These are phyloP conservation scores for Linnemannia schmuckeri DNA, from an alignment of 192 early-diverging fungal genomes.

Conservation along the genomic window DNA sequence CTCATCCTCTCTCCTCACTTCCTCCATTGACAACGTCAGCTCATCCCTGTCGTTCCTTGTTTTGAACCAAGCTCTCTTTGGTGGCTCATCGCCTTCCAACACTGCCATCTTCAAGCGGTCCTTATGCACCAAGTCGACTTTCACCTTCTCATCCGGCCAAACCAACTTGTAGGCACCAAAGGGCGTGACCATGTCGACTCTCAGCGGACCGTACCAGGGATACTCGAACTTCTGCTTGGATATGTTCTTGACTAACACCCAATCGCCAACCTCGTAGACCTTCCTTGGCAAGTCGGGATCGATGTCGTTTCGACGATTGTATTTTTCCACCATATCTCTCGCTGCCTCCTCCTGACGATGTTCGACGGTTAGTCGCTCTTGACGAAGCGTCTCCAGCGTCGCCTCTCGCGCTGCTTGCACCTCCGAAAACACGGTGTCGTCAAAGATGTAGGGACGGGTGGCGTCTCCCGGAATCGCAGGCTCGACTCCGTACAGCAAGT, in stretches of 20 bases:
- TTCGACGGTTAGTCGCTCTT: not conserved
- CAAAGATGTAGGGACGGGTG: slow-evolving; percentile 9
- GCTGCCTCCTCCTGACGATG: not conserved
- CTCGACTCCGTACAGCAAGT: slow-evolving; percentile 29
- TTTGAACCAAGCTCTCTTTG: slow-evolving; percentile 5
- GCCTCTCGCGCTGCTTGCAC: slow-evolving; percentile 1
- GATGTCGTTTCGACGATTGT: not conserved
- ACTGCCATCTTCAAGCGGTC: not conserved
- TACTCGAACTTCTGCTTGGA: slow-evolving; percentile 15
- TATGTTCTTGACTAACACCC: slow-evolving; percentile 18
- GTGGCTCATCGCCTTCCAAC: not conserved
- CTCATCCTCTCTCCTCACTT: not conserved
- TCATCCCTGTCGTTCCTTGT: slow-evolving; percentile 11
- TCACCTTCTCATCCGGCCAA: slow-evolving; percentile 14
- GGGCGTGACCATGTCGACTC: not conserved
- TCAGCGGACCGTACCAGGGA: slow-evolving; percentile 17
- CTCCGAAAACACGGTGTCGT: not conserved
- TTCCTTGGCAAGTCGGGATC: not conserved
- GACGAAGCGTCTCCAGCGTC: not conserved
- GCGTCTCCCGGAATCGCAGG: slow-evolving; percentile 21
- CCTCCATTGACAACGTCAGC: not conserved
- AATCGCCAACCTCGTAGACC: slow-evolving; percentile 2
- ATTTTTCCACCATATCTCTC: not conserved
- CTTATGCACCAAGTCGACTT: slow-evolving; percentile 15
- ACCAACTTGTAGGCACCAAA: slow-evolving; percentile 18